Base-by-base conservation (phyloP, 108 stramenopile species). In the Fistulifera pelliculosa region DNA sequence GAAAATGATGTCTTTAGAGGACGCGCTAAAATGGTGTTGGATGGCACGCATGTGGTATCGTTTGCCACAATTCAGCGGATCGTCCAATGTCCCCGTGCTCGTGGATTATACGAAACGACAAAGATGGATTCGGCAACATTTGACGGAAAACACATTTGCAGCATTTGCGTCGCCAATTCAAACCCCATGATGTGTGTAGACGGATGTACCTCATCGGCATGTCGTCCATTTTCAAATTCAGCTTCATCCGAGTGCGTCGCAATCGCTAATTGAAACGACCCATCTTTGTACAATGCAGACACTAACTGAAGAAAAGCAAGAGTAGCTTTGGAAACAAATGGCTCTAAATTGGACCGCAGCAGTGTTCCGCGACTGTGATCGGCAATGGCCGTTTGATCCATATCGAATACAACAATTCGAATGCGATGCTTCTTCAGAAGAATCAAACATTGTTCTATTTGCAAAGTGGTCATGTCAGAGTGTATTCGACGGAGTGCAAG, bases 241-340 rank as follows among this genome's bases (percentile, higher is more conserved):
- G 53, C 59, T 48, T 67, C 66, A 49, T 67, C 66, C 0, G 66
- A 67, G 47, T 67, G 66, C 0, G 66, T 67, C 23, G 66, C 65
- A 47, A 66, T 66, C 11, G 50, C 50, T 41, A 66, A 6, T 35
- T 35, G 47, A n/a, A 17, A 35, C 16, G 58, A 58, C 1, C 57
- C 57, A 51, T 50, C 15, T 4, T 52, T 21, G 25, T 42, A 14
- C 31, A 66, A 38, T 12, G 23, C 16, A 27, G 66, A 59, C 31
- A 67, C 59, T 42, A 67, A 28, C 44, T n/a, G 27, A 21, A 55
- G 47, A 56, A 67, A 67, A 0, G 38, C 58, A 13, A 27, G 52
- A 0, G 54, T 60, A 2, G 59, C 66, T 26, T 67, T 47, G 44
- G 13, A 16, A 16, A 60, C 16, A 39, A 48, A 67, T 1, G 47